A percentile compares a stretch with the other conserved stretches of the same genome.
Evolutionary conservation across 495 filamentous ascomycete species (phyloP).

Genomic region (Lentithecium fluviatile): DNA sequence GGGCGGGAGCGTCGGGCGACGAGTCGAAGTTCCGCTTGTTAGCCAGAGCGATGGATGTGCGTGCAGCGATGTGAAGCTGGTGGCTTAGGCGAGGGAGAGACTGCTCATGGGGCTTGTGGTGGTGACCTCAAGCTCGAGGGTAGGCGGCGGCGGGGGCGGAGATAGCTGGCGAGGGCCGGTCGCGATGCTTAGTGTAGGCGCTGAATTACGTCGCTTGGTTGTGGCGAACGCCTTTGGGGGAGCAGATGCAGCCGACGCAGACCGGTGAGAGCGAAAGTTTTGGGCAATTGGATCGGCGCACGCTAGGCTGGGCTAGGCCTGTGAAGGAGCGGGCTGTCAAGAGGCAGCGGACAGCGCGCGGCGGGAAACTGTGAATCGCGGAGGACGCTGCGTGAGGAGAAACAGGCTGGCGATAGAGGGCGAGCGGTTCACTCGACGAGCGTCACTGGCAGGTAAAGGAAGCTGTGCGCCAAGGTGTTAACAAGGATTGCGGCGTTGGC

Average conservation of each 20-base stretch:
- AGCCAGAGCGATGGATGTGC: conserved; percentile 35
- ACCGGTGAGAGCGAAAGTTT: conserved; percentile 21
- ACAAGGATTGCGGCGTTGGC: not conserved
- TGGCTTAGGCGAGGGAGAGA: not conserved
- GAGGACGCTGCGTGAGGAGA: not conserved
- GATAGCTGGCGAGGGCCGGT: not conserved
- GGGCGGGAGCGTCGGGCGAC: conserved; percentile 20
- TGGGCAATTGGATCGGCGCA: not conserved
- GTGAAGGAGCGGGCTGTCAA: not conserved
- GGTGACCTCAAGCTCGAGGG: conserved; percentile 18
- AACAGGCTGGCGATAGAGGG: not conserved
- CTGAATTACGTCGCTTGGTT: conserved; percentile 1
- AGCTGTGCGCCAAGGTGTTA: not conserved
- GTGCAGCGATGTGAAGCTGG: conserved; percentile 7
- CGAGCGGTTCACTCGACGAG: not conserved
- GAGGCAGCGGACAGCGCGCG: not conserved
- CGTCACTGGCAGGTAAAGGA: not conserved
- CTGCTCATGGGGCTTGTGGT: conserved; percentile 17
- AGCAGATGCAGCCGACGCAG: conserved; percentile 8
- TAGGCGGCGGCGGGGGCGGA: conserved; percentile 12
- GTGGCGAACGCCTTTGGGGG: not conserved
- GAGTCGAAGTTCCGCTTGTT: conserved; percentile 25
- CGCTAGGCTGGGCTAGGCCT: not conserved
- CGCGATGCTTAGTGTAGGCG: not conserved
- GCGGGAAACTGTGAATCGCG: not conserved